Base-by-base conservation (phyloP, 352 stramenopile genomes). In the Phytophthora fragariaefolia region DNA sequence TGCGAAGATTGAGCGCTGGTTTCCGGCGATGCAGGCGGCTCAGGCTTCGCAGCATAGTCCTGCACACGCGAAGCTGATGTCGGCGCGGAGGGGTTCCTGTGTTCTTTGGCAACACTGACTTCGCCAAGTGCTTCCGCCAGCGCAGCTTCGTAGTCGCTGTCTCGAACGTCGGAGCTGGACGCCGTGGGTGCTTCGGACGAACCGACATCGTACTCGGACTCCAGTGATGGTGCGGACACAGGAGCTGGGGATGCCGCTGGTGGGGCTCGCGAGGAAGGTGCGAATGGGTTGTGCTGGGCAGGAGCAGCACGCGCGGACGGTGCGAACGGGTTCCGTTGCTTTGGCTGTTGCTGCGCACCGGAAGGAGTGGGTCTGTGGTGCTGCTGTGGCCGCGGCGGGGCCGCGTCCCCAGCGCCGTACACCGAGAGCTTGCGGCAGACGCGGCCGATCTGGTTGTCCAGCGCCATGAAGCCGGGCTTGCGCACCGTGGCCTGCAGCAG, bases 391-490 rank as follows among this genome's bases (percentile, higher is more conserved):
- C 34, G 42, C 15, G 56, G 5, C 5, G 68, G 32, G 10, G 59
- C 26, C 13, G 52, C 50, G 13, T 66, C 36, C 40, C 22, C 57
- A n/a, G 58, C 42, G 28, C 71, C 79, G 58, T 88, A 93, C 26
- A 95, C 66, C 7, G 82, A 88, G 17, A 95, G 63, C 45, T 90
- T 91, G 36, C 87, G 80, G 38, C 77, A 83, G 40, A 93, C 63
- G 2, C 82, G 80, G 7, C 82, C 82, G 58, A 93, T 82, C 68
- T 90, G 79, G 68, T 92, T 92, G 67, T 95, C 87, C 28, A 95
- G 66, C 32, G 89, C 89, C 62, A 86, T 79, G 50, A 92, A 91
- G 38, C 79, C 76, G 26, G 87, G 82, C 57, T 93, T 95, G 46
- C 83, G 81, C 42, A 95, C 79, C 15, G 84, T 90, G 22, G 77